These are phyloP conservation scores for Pisolithus orientalis DNA, from an alignment of 768 basidiomycete species.

Conservation along the genomic window DNA sequence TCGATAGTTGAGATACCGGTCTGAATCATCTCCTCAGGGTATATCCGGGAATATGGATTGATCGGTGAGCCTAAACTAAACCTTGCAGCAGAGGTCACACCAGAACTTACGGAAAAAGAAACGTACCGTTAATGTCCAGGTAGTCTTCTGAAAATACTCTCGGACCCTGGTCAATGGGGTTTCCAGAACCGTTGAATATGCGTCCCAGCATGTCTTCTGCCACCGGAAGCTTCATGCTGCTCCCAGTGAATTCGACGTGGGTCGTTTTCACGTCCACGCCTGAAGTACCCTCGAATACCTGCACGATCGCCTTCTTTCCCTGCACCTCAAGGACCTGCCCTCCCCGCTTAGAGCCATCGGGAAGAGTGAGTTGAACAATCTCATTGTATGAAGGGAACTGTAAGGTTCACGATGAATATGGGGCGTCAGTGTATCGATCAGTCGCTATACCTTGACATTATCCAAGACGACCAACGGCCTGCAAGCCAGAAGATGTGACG, in stretches of 20 bases:
- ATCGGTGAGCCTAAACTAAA: conserved; percentile 79
- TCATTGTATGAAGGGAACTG: conserved; percentile 98
- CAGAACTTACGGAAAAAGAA: not conserved
- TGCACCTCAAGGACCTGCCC: conserved; percentile 98
- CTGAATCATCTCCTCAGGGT: conserved; percentile 99
- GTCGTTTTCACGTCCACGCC: conserved; percentile 97
- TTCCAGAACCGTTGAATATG: conserved; percentile 98
- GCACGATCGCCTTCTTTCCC: conserved; percentile 98
- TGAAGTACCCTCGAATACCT: conserved; percentile 97
- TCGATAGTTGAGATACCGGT: conserved; percentile 99
- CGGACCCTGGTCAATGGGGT: conserved; percentile 96
- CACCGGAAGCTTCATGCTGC: conserved; percentile 97
- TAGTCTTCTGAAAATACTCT: conserved; percentile 99
- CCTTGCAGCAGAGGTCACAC: conserved; percentile 9
- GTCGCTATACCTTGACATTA: conserved; percentile 82
- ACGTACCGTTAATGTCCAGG: conserved; percentile 94
- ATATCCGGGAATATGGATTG: conserved; percentile 96
- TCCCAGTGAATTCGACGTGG: conserved; percentile 96
- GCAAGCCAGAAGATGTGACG: conserved; percentile 5
- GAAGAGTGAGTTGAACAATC: conserved; percentile 91
- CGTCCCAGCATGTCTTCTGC: conserved; percentile 99
- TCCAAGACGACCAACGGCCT: conserved; percentile 95
- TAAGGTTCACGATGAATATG: conserved; percentile 9
- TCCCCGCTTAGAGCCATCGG: conserved; percentile 91
- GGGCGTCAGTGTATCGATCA: conserved; percentile 2